Conservation (phyloP, 192 early-diverging fungal genomes). For the Umbelopsis sp. region DNA sequence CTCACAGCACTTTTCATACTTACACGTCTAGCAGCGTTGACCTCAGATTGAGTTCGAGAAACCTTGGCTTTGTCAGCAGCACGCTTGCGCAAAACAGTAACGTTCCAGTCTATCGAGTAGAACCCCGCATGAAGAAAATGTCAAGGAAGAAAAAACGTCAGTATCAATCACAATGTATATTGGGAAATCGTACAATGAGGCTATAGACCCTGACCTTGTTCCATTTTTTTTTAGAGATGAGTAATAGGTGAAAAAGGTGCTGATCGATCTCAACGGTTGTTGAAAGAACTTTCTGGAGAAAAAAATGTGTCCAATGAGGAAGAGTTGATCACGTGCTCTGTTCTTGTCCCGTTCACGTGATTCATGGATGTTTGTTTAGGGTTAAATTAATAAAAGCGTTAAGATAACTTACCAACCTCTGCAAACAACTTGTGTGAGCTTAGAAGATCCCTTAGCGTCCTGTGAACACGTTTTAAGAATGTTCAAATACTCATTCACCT, state of each 20-base stretch:
- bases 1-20: neutral
- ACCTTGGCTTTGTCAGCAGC: conserved; percentile 57
- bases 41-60: conserved; percentile 57
- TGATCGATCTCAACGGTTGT: neutral
- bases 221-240: neutral
- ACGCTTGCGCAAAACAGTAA: conserved; percentile 82
- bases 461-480: no score
- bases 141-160: conserved; percentile 3
- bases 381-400: no score
- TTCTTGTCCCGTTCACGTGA: no score
- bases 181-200: neutral
- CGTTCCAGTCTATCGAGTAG: conserved; percentile 62
- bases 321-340: neutral
- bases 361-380: no score
- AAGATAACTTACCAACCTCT: no score
- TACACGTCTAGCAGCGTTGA: conserved; percentile 76
- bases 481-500: no score
- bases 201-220: neutral
- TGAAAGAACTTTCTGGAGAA: conserved; percentile 12
- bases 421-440: no score
- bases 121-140: neutral
- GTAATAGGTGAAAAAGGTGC: neutral
- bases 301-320: neutral
- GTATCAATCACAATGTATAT: neutral
- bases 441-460: no score